A percentile compares a stretch with the other conserved stretches of the same genome.
phyloP scores from a whole-genome alignment of 106 monocot genomes.

The Amphibolis antarctica region DNA sequence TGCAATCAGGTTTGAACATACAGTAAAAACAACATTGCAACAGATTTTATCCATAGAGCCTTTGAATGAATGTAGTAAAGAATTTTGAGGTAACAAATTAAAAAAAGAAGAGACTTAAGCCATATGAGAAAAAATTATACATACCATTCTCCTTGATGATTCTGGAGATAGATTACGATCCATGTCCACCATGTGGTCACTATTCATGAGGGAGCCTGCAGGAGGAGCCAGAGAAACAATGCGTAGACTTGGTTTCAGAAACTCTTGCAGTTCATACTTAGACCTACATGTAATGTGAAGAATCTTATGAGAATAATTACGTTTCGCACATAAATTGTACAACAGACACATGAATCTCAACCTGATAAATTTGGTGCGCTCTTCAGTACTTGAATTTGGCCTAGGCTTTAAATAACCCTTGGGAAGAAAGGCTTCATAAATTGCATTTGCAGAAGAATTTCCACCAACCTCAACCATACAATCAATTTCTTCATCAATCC shows the following conservation, averaged over 20 bases:
- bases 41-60: background rate
- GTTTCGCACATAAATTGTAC: background rate
- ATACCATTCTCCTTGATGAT: constrained; percentile 6
- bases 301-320: background rate
- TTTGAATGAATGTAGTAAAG: background rate
- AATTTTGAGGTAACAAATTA: background rate
- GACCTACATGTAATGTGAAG: constrained; percentile 30
- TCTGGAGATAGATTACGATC: constrained; percentile 6
- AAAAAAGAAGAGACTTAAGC: background rate
- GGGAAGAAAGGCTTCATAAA: constrained; percentile 87
- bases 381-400: constrained; percentile 45
- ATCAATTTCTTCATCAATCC: constrained; percentile 67
- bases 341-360: constrained; percentile 4
- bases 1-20: background rate
- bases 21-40: background rate
- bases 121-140: background rate
- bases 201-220: constrained; percentile 33
- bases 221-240: constrained; percentile 31
- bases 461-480: constrained; percentile 90
- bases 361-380: constrained; percentile 80
- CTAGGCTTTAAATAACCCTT: constrained; percentile 42
- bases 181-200: constrained; percentile 29
- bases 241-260: constrained; percentile 78
- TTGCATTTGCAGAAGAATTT: constrained; percentile 82
- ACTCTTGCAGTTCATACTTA: constrained; percentile 86